Evolutionary conservation across 768 basidiomycete genomes (phyloP), one percentile per base, ranked within the genome.

Genomic region (Tricholoma matsutake): DNA sequence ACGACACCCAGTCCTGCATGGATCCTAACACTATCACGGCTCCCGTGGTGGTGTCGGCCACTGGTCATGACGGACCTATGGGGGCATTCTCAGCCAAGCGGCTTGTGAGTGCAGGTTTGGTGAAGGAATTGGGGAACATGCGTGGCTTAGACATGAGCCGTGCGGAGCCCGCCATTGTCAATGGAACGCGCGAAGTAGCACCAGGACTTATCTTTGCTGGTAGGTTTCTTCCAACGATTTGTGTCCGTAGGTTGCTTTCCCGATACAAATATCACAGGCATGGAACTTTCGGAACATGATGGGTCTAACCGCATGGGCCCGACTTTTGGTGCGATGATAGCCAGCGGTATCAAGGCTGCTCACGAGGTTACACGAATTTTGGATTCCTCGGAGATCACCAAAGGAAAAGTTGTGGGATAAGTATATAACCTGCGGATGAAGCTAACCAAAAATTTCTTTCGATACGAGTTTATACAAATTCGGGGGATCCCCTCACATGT

Each of bases 1-100:
- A 93, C 73, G 89, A 89, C 64, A 89, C 88, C 53, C 89, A 91
- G 73, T 87, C 84, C 7, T 86, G 83, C 76, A 87, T 87, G 85
- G 89, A 91, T 71, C 89, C 89, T 45, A 87, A 88, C 75, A 88
- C 87, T 9, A 87, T 92, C 72, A 91, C 89, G n/a, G 88, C 89
- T 4, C 90, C 89, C 0, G 78, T 92, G 10, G 76, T 90, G 66
- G 75, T 89, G 55, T 85, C 86, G 25, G 87, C 87, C 20, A 89
- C 88, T 4, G 89, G 90, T 10, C 88, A 91, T 66, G 89, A 92
- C 63, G 88, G 88, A 0, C 86, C 86, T 2, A 90, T 91, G 85
- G 90, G 90, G 47, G 89, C 89, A 3, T 92, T 92, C 76, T 86
- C 85, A 11, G 90, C 90, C 62, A 92, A 91, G 73, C 80, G 90